Conservation (phyloP, 108 stramenopile genomes). For the Bacterosira constricta region DNA sequence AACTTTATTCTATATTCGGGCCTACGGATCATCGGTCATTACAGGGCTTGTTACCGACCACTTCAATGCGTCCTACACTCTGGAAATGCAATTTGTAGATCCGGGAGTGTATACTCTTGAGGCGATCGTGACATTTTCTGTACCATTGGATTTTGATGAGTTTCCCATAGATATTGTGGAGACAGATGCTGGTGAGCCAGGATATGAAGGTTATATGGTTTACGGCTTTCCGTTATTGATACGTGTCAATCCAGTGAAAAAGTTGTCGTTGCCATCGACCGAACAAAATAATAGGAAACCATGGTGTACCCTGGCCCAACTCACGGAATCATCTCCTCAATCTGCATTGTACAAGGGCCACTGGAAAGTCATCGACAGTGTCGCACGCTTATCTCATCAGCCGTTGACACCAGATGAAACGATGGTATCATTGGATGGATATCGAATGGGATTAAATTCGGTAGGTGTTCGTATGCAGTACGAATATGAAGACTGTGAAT, state of each 20-base stretch:
- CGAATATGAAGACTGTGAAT: constrained; percentile 36
- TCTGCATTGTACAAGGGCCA: constrained; percentile 28
- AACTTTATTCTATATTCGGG: constrained; percentile 63
- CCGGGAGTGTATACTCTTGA: constrained; percentile 72
- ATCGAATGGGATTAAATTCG: constrained; percentile 61
- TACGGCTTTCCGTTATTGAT: constrained; percentile 63
- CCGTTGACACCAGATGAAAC: constrained; percentile 46
- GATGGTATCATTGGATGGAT: constrained; percentile 50
- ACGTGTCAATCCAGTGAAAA: background rate
- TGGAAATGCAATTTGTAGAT: constrained; percentile 54
- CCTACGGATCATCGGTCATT: constrained; percentile 77
- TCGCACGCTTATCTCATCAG: constrained; percentile 36
- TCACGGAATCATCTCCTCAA: constrained; percentile 26
- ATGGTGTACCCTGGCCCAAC: constrained; percentile 30
- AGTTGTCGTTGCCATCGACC: constrained; percentile 13
- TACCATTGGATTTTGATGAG: constrained; percentile 45
- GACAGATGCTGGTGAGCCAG: constrained; percentile 34
- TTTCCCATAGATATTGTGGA: constrained; percentile 60
- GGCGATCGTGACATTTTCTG: constrained; percentile 75
- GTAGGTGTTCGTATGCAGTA: constrained; percentile 66
- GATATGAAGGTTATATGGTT: constrained; percentile 80
- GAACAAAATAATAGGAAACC: background rate
- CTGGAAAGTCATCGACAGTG: constrained; percentile 54
- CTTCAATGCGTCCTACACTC: constrained; percentile 38
- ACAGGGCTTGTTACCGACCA: constrained; percentile 48